Base-by-base conservation (phyloP, 208 protist species). In the Crithidia acanthocephali region DNA sequence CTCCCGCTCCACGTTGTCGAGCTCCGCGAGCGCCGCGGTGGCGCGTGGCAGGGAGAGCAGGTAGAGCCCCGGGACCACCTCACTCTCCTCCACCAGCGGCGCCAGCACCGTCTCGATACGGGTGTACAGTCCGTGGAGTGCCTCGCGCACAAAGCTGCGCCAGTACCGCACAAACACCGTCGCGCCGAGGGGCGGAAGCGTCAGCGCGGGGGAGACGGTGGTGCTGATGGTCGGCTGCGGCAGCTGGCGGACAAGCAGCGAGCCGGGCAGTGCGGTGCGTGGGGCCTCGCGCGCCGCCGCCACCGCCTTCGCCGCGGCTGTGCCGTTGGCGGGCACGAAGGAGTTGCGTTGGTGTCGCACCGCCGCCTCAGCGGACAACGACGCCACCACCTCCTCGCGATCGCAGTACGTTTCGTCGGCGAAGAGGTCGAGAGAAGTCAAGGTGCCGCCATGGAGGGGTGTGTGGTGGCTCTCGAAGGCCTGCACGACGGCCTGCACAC, bases 51-150 rank as follows among this genome's bases (percentile, higher is more conserved):
- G 62, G 5, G 84, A 74, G 13, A 94, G 52, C 13, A 94, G 70
- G 79, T 90, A 92, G 3, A 94, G 55, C 32, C 86, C 88, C 42
- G 87, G 33, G 23, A 94, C 85, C 28, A 89, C 77, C 35, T 91
- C 79, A 57, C 88, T 94, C 63, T 94, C 88, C 37, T 84, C 64
- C 45, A 91, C 82, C 7, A 94, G 75, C 25, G 85, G 81, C 18
- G 71, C 69, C 32, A 94, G 27, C 42, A 80, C 40, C 3, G 55
- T 35, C 52, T 94, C 88, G 37, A 92, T 73, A 27, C 81, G 61
- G 15, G 16, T 50, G 73, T 89, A 94, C 16, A 85, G 48, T 3
- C 35, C 22, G 45, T 87, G 79, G 32, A 85, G 64, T 37, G 69
- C 75, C 57, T 84, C 57, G 60, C 87, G 68, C 23, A 92, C 80